Evolutionary conservation across 495 filamentous ascomycete species (phyloP), one percentile per base, ranked within the genome.

Genomic region (Xeromyces bisporus): DNA sequence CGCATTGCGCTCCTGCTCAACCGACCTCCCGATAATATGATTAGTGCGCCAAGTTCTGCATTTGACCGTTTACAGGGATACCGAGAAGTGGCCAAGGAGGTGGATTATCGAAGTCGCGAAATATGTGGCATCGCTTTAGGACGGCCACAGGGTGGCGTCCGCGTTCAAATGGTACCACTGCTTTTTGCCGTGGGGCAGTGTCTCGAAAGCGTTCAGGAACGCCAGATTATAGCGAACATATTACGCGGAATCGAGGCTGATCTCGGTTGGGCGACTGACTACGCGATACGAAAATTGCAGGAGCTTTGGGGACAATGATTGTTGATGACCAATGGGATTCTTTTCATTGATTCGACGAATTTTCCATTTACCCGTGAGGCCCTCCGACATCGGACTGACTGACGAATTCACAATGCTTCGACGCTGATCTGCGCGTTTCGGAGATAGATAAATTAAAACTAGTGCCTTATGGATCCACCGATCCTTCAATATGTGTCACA

Each of bases 1-100:
- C 47, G 56, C 0, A 45, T 62, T 9, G 53, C 53, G 2, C 36
- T 63, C 0, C 33, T 52, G 1, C 41, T 63, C 6, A 60, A 63
- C 14, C 42, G 50, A 7, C 58, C 58, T 0, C 31, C 46, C 7
- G 55, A 62, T 27, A 53, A 62, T 27, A 42, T 39, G 1, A 33
- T 56, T 23, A 49, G 44, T 9, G 53, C 44, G 0, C 56, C 50
- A 0, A 56, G 50, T 20, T 58, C 51, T 3, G 53, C 56, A 0
- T 60, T 57, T 29, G 55, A 60, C 32, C 53, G 56, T 3, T 36
- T 62, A 2, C 53, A 57, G 20, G 46, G 48, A 2, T 59, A 60
- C 17, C 41, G 58, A 6, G 56, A 60, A 29, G 37, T 62, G 10
- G 59, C 55, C 2, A 60, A 60, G 20, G 55, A 62, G 29, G 55